Percentiles rank a stretch among this genome's conserved stretches.
Evolutionary conservation across 2,329 filamentous ascomycete species (phyloP).

Genomic region (Aspergillus pseudoglaucus): DNA sequence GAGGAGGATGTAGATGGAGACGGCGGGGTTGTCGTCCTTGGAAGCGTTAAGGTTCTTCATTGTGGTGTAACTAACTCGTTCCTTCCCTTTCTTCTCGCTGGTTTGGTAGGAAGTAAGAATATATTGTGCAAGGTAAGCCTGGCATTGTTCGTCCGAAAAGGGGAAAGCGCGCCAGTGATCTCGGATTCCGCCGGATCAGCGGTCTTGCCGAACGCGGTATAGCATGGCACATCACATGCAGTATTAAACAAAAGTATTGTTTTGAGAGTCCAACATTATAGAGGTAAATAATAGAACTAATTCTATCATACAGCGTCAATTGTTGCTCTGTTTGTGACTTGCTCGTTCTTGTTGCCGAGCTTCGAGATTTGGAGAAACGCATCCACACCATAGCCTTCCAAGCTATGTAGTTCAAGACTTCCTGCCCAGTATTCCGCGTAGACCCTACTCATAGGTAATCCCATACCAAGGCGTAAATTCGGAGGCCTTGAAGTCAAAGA

Average conservation of each 20-base stretch:
- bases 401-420: constrained; percentile 78
- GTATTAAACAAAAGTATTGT: too few relatives aligned
- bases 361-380: constrained; percentile 95
- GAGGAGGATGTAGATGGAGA: constrained; percentile 23
- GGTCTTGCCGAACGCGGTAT: not conserved
- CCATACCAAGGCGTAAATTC: constrained; percentile 83
- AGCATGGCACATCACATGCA: too few relatives aligned
- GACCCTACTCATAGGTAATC: constrained; percentile 83
- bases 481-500: constrained; percentile 77
- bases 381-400: constrained; percentile 94
- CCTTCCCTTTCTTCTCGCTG: too few relatives aligned
- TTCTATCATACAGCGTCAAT: constrained; percentile 64
- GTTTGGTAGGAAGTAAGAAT: not conserved
- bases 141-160: not conserved
- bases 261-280: not conserved
- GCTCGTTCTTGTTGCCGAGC: constrained; percentile 96
- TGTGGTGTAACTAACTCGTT: not conserved
- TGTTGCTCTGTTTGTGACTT: constrained; percentile 68
- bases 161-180: not conserved
- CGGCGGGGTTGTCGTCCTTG: constrained; percentile 19
- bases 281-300: constrained; percentile 4
- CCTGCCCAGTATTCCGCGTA: constrained; percentile 99
- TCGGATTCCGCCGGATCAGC: not conserved
- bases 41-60: constrained; percentile 20
- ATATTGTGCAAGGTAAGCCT: not conserved